Percentiles rank a stretch among this genome's conserved stretches.
These are phyloP conservation scores for Talaromyces albobiverticillius DNA, from an alignment of 2,329 filamentous ascomycete genomes.

Conservation along the genomic window DNA sequence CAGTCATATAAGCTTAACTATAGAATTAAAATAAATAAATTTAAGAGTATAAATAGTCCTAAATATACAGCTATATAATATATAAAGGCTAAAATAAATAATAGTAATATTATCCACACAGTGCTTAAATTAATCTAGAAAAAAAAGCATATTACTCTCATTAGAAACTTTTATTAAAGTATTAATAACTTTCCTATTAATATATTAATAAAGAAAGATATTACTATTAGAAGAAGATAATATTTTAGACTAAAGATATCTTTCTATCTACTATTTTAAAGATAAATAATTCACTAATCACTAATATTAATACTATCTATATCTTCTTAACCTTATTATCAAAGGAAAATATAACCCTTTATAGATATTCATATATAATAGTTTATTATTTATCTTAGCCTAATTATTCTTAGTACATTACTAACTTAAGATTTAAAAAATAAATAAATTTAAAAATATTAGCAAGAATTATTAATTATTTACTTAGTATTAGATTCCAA, in stretches of 20 bases:
- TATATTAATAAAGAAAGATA: slow-evolving; percentile 31
- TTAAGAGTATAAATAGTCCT: slow-evolving; percentile 22
- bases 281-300: neutral
- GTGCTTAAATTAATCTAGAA: slow-evolving; percentile 30
- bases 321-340: slow-evolving; percentile 26
- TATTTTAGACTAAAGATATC: slow-evolving; percentile 23
- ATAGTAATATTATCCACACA: slow-evolving; percentile 25
- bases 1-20: slow-evolving; percentile 28
- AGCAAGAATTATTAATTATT: slow-evolving; percentile 23
- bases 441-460: slow-evolving; percentile 31
- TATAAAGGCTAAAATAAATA: slow-evolving; percentile 25
- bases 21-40: slow-evolving; percentile 29
- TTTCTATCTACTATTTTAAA: neutral
- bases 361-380: slow-evolving; percentile 28
- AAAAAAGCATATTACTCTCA: slow-evolving; percentile 26
- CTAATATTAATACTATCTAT: slow-evolving; percentile 27
- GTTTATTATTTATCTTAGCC: slow-evolving; percentile 7
- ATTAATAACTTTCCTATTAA: slow-evolving; percentile 30
- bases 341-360: slow-evolving; percentile 27
- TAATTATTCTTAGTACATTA: neutral
- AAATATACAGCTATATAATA: slow-evolving; percentile 23
- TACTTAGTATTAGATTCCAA: slow-evolving; percentile 26
- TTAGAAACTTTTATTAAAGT: slow-evolving; percentile 28
- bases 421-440: neutral
- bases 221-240: slow-evolving; percentile 30